Conservation (phyloP, 805 yeast genomes). For the Ascoidea tarda region DNA sequence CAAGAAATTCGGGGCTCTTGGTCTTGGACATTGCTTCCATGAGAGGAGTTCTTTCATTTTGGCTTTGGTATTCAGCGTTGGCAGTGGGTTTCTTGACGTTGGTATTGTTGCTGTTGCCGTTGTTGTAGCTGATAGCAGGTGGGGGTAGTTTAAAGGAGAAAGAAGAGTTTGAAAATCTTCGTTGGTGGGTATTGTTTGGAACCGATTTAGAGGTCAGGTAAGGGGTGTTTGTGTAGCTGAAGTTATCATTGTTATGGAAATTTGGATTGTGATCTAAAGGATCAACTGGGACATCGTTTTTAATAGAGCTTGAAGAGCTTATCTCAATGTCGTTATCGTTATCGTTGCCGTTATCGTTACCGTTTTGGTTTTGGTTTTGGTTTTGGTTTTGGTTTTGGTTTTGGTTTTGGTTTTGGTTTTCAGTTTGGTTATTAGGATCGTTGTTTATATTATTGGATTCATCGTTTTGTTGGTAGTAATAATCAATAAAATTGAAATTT, state of each 20-base stretch:
- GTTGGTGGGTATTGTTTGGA: constrained; percentile 13
- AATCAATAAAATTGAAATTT: too few relatives aligned
- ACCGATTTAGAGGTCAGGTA: not conserved
- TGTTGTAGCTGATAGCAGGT: not conserved
- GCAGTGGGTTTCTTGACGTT: not conserved
- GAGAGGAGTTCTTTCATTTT: not conserved
- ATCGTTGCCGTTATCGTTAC: not conserved
- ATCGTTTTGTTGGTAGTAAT: too few relatives aligned
- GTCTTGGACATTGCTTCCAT: not conserved
- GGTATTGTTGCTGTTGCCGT: not conserved
- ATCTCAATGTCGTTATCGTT: not conserved
- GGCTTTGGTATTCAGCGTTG: too few relatives aligned
- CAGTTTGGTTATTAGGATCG: not conserved
- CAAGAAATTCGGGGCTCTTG: not conserved
- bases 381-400: not conserved
- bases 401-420: not conserved
- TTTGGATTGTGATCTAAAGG: not conserved
- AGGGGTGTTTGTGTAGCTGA: not conserved
- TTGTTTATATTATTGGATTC: not conserved
- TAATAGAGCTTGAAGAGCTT: too few relatives aligned
- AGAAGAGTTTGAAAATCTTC: constrained; percentile 2
- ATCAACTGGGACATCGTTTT: too few relatives aligned
- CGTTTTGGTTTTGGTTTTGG: not conserved
- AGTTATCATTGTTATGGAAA: not conserved
- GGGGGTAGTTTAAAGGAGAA: not conserved